Evolutionary conservation across 2,329 filamentous ascomycete genomes (phyloP).

Genomic region (Apiospora aurea): DNA sequence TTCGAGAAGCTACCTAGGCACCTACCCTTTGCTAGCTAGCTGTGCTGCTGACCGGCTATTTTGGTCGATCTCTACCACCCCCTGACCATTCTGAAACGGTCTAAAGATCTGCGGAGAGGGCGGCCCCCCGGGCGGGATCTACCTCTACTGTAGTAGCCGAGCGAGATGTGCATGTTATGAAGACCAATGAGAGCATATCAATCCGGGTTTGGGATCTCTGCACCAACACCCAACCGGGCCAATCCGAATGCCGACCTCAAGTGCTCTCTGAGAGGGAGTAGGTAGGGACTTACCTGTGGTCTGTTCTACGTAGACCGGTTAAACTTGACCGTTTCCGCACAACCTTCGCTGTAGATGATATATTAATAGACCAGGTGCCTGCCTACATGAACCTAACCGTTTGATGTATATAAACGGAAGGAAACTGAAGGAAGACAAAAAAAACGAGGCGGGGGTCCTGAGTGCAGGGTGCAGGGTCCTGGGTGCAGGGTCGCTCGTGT

Average conservation of each 20-base stretch:
- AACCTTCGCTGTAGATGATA: neutral
- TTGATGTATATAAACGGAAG: neutral
- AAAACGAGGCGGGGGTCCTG: neutral
- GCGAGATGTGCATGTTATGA: neutral
- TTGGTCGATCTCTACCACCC: neutral
- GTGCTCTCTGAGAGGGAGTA: neutral
- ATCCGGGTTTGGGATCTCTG: neutral
- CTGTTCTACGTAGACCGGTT: too few species aligned
- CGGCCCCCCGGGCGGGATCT: neutral
- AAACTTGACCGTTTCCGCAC: too few species aligned
- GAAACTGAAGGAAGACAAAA: neutral
- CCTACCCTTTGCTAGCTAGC: too few species aligned
- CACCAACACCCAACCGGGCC: neutral
- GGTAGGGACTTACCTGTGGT: too few species aligned
- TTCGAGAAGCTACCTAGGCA: neutral
- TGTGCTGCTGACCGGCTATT: neutral
- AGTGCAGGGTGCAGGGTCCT: neutral
- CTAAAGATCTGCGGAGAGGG: conserved; percentile 17
- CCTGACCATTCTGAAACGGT: conserved; percentile 8
- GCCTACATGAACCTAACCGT: neutral
- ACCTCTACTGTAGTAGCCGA: conserved; percentile 10
- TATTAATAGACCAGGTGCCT: neutral
- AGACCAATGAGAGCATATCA: neutral
- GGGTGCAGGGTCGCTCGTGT: neutral
- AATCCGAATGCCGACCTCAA: neutral